Evolutionary conservation across 495 filamentous ascomycete species (phyloP).

Genomic region (Aspergillus nidulans): DNA sequence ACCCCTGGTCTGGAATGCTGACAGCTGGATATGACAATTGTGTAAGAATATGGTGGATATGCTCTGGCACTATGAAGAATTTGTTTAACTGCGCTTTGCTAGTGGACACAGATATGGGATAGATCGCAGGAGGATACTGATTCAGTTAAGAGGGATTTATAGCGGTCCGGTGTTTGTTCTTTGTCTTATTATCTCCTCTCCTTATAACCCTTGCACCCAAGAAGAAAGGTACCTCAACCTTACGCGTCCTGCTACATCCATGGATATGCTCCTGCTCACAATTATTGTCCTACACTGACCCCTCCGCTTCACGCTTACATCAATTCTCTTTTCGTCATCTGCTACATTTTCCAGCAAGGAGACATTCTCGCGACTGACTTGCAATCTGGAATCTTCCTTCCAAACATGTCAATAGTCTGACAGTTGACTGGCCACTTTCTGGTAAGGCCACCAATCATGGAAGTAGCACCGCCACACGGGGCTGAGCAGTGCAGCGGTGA

Average conservation of each 20-base stretch:
- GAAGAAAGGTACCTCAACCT: not conserved
- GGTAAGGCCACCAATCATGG: conserved; percentile 1
- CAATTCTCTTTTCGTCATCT: not conserved
- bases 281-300: not conserved
- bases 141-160: no score
- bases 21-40: no score
- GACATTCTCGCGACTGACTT: no score
- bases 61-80: no score
- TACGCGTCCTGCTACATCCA: not conserved
- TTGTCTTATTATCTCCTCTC: not conserved
- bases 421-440: not conserved
- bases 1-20: not conserved
- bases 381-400: not conserved
- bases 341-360: not conserved
- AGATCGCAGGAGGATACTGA: no score
- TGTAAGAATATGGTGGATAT: no score
- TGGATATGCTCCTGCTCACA: not conserved
- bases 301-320: not conserved
- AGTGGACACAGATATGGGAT: no score
- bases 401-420: not conserved
- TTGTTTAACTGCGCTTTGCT: no score
- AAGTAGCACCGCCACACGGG: not conserved
- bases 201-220: not conserved
- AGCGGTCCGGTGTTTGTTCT: not conserved
- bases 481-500: not conserved